A percentile compares a stretch with the other conserved stretches of the same genome.
Conservation (phyloP, 805 yeast species). For the Suhomyces kilbournensis region DNA sequence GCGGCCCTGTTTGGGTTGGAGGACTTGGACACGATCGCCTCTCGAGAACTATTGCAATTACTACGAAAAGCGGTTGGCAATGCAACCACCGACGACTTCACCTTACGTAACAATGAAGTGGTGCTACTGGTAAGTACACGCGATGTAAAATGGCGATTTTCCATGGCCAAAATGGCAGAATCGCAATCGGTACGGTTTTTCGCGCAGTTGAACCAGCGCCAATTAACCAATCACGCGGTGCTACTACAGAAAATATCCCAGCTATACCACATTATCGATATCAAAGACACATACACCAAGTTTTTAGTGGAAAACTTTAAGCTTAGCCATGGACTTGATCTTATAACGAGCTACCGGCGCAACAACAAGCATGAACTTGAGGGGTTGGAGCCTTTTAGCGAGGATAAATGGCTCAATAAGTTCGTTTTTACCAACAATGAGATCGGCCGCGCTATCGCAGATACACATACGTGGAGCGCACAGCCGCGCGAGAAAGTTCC, state of each 20-base stretch:
- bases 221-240: slow-evolving; percentile 19
- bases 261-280: slow-evolving; percentile 19
- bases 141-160: neutral
- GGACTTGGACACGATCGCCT: slow-evolving; percentile 11
- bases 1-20: slow-evolving; percentile 27
- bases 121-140: slow-evolving; percentile 2
- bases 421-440: neutral
- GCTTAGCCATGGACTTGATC: slow-evolving; percentile 32
- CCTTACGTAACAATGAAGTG: neutral
- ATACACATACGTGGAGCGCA: neutral
- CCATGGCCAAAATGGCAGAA: slow-evolving; percentile 8
- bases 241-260: slow-evolving; percentile 15
- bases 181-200: slow-evolving; percentile 14
- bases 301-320: slow-evolving; percentile 35
- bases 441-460: neutral
- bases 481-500: neutral
- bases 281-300: slow-evolving; percentile 30
- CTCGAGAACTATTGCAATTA: neutral
- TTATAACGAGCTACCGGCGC: slow-evolving; percentile 25
- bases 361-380: slow-evolving; percentile 12
- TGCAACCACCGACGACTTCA: neutral
- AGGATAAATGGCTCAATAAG: slow-evolving; percentile 1
- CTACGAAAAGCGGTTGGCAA: neutral
- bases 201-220: slow-evolving; percentile 18
- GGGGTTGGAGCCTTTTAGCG: slow-evolving; percentile 6